These are phyloP conservation scores for Euphorbia celastroides DNA, from an alignment of 441 rosid genomes.

Conservation along the genomic window DNA sequence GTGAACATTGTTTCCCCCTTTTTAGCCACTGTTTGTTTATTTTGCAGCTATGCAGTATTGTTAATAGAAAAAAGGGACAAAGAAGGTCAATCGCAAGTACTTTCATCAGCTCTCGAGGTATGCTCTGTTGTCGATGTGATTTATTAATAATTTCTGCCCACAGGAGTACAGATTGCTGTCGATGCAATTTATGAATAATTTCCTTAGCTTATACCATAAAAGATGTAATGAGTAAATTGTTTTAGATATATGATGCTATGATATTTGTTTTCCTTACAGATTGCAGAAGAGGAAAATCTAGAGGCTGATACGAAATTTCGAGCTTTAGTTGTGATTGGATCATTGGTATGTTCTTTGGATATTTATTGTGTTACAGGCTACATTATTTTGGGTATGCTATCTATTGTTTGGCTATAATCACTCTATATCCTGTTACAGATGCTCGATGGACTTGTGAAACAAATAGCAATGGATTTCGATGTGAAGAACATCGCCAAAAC, in stretches of 20 bases:
- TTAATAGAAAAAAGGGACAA: constrained; percentile 71
- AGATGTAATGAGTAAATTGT: not conserved
- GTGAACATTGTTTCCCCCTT: not conserved
- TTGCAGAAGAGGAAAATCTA: constrained; percentile 67
- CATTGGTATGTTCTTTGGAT: constrained; percentile 66
- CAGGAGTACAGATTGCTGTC: not conserved
- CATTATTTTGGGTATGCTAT: not conserved
- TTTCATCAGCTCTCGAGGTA: constrained; percentile 93
- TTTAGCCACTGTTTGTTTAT: constrained; percentile 18
- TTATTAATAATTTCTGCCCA: constrained; percentile 5
- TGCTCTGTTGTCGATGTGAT: constrained; percentile 5
- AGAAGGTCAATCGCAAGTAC: constrained; percentile 96
- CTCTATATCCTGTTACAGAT: constrained; percentile 45
- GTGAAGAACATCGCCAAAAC: constrained; percentile 59
- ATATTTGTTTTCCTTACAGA: constrained; percentile 32
- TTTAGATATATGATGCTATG: not conserved
- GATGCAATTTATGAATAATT: not conserved
- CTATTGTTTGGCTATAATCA: not conserved
- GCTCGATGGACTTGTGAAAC: constrained; percentile 84
- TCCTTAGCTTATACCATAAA: not conserved
- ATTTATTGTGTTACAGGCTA: too few relatives aligned
- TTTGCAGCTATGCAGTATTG: constrained; percentile 72
- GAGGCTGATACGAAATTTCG: constrained; percentile 84
- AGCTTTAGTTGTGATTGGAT: constrained; percentile 84
- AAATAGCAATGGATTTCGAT: constrained; percentile 83